A percentile compares a stretch with the other conserved stretches of the same genome.
Conservation (phyloP, 2,329 filamentous ascomycete genomes). For the Diplodia sapinea region DNA sequence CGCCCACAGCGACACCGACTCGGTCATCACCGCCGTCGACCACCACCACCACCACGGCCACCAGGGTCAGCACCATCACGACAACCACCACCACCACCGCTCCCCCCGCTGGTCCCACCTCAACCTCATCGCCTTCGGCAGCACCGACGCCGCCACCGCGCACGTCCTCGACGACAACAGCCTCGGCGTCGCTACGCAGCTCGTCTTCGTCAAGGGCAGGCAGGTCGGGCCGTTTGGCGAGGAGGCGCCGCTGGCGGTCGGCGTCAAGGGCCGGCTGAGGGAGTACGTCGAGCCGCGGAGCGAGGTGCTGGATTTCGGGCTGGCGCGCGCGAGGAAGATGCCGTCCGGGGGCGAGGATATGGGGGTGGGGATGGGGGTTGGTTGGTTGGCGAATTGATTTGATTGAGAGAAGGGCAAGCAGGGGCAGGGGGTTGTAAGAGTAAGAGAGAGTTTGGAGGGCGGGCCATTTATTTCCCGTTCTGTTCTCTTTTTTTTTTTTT, state of each 20-base stretch:
- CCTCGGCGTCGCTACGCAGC: constrained; percentile 54
- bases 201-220: constrained; percentile 54
- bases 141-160: constrained; percentile 44
- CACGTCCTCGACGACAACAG: constrained; percentile 56
- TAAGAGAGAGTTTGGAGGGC: no score
- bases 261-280: constrained; percentile 53
- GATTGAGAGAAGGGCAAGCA: not conserved
- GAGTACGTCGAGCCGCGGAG: constrained; percentile 55
- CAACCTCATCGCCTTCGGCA: constrained; percentile 32
- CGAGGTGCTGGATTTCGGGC: constrained; percentile 53
- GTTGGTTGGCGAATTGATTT: constrained; percentile 17
- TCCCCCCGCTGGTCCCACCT: constrained; percentile 23
- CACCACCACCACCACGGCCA: constrained; percentile 10
- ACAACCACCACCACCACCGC: constrained; percentile 33
- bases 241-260: constrained; percentile 49
- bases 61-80: constrained; percentile 46
- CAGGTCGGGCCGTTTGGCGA: constrained; percentile 51
- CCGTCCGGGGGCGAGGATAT: constrained; percentile 2
- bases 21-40: constrained; percentile 20
- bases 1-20: constrained; percentile 32
- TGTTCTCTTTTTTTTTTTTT: not conserved
- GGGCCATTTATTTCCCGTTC: not conserved
- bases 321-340: constrained; percentile 22
- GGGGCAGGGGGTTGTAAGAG: not conserved
- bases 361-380: not conserved